Evolutionary conservation across 2,329 filamentous ascomycete species (phyloP).

Genomic region (Phaeosphaeriaceae sp.): DNA sequence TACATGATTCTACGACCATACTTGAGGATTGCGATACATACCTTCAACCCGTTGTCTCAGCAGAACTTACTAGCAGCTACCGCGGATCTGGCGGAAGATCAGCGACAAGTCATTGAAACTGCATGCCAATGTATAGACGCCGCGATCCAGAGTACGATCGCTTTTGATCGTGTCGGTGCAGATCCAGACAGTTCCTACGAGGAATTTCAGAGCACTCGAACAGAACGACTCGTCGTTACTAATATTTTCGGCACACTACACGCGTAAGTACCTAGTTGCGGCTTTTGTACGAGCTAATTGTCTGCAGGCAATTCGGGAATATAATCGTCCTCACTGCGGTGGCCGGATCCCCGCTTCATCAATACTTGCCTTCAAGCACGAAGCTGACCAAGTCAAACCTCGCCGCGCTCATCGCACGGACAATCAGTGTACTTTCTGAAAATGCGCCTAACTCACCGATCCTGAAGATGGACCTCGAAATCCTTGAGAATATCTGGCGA

Average conservation of each 20-base stretch:
- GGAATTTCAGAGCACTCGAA: constrained; percentile 62
- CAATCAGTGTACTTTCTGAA: constrained; percentile 74
- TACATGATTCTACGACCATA: constrained; percentile 68
- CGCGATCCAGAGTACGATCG: no score
- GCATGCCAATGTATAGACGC: no score
- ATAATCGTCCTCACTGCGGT: constrained; percentile 83
- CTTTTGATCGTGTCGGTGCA: no score
- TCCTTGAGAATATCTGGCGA: constrained; percentile 59
- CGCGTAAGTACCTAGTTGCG: constrained; percentile 71
- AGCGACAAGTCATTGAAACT: no score
- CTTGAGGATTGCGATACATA: constrained; percentile 63
- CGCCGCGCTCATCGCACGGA: constrained; percentile 46
- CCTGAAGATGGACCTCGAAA: constrained; percentile 72
- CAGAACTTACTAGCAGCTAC: no score
- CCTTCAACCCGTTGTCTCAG: no score
- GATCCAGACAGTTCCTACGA: constrained; percentile 41
- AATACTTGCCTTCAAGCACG: constrained; percentile 27
- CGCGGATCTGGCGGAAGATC: no score
- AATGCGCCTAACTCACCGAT: constrained; percentile 70
- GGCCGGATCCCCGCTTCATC: constrained; percentile 46
- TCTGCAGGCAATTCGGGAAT: constrained; percentile 86
- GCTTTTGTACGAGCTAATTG: constrained; percentile 3
- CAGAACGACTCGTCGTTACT: constrained; percentile 75
- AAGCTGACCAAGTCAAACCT: constrained; percentile 11
- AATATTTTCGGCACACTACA: constrained; percentile 93